These are phyloP conservation scores for Paraconiothyrium sp. DNA, from an alignment of 2,329 filamentous ascomycete genomes.

Conservation along the genomic window DNA sequence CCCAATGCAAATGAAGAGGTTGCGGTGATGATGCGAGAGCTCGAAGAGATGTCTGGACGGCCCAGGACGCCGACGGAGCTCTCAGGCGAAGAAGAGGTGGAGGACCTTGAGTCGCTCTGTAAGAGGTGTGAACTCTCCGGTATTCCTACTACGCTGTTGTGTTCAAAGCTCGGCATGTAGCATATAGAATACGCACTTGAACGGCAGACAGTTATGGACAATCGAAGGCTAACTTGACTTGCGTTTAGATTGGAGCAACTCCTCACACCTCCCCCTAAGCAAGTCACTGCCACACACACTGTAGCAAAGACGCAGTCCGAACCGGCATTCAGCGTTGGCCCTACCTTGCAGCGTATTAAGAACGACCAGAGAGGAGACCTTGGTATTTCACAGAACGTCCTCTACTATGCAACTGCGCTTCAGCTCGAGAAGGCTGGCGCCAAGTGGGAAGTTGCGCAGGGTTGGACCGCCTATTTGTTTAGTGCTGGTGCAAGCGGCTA, in stretches of 20 bases:
- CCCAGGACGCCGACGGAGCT: not conserved
- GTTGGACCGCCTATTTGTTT: slow-evolving; percentile 28
- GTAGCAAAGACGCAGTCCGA: not conserved
- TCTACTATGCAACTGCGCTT: slow-evolving; percentile 21
- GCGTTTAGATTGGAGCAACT: not conserved
- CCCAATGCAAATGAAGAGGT: not conserved
- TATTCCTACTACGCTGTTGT: not conserved
- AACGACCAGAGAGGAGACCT: not conserved
- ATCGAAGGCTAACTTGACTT: not conserved
- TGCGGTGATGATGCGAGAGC: not conserved
- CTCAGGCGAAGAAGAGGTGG: not conserved
- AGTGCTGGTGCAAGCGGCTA: slow-evolving; percentile 19
- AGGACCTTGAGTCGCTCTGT: not conserved
- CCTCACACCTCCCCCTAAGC: not conserved
- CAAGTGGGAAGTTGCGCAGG: slow-evolving; percentile 23
- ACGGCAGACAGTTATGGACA: not conserved
- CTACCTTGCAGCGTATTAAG: not conserved
- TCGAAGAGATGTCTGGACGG: not conserved
- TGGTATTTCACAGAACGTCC: not conserved
- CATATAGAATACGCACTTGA: not conserved
- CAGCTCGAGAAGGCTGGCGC: slow-evolving; percentile 23
- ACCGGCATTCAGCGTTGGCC: not conserved
- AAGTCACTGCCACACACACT: not conserved
- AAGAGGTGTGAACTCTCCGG: not conserved
- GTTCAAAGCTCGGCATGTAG: not conserved